Conservation (phyloP, 2,329 filamentous ascomycete genomes). For the Hypoxylon sp. region DNA sequence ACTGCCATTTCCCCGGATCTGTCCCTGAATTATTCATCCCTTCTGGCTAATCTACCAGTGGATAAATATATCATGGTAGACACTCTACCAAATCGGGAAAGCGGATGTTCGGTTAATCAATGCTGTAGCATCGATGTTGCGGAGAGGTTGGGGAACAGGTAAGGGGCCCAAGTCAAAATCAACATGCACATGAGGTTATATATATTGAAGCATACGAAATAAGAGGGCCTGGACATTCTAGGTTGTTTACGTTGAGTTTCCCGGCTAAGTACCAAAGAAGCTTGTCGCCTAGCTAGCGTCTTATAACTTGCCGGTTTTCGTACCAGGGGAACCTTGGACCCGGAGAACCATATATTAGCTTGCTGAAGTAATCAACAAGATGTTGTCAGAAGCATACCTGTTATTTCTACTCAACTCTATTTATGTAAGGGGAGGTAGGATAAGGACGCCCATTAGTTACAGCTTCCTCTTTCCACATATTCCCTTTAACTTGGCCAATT, state of each 20-base stretch:
- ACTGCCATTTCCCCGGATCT: constrained; percentile 36
- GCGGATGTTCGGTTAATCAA: constrained; percentile 38
- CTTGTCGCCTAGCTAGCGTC: constrained; percentile 13
- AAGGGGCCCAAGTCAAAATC: constrained; percentile 6
- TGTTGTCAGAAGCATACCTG: not conserved
- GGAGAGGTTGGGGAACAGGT: constrained; percentile 31
- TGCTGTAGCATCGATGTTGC: constrained; percentile 23
- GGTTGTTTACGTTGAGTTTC: constrained; percentile 14
- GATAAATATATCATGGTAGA: constrained; percentile 28
- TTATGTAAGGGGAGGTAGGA: not conserved
- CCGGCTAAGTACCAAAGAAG: constrained; percentile 31
- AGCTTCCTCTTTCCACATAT: not conserved
- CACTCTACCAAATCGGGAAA: constrained; percentile 30
- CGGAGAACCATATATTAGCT: constrained; percentile 6
- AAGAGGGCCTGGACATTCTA: constrained; percentile 16
- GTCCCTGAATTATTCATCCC: constrained; percentile 16
- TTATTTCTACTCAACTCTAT: not conserved
- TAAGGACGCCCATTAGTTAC: not conserved
- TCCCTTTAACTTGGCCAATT: not conserved
- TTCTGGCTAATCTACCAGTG: constrained; percentile 37
- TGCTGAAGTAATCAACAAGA: not conserved
- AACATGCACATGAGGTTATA: constrained; percentile 10
- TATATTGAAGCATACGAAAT: constrained; percentile 23
- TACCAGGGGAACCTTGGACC: not conserved
- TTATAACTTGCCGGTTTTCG: not conserved